A percentile compares a stretch with the other conserved stretches of the same genome.
These are phyloP conservation scores for Acer yangbiense DNA, from an alignment of 345 rosid genomes.

Conservation along the genomic window DNA sequence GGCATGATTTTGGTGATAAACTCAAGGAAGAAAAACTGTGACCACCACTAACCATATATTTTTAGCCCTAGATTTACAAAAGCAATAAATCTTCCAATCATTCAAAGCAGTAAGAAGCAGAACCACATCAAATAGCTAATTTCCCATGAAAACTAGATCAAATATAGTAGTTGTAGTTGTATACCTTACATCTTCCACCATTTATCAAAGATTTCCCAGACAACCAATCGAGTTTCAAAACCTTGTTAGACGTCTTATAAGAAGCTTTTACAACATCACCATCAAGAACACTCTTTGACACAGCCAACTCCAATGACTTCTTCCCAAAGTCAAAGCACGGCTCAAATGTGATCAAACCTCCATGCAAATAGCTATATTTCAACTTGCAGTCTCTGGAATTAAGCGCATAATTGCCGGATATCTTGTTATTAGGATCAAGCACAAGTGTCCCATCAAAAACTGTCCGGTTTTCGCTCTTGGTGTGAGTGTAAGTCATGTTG, in stretches of 20 bases:
- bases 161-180: not conserved
- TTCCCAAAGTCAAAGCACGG: constrained; percentile 38
- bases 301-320: constrained; percentile 40
- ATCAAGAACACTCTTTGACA: constrained; percentile 32
- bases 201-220: constrained; percentile 24
- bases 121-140: not conserved
- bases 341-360: constrained; percentile 31
- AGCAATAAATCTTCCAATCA: not conserved
- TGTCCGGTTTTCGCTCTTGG: constrained; percentile 24
- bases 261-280: constrained; percentile 35
- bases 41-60: not conserved
- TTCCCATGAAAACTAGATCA: not conserved
- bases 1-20: not conserved
- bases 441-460: constrained; percentile 35
- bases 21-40: not conserved
- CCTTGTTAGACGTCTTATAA: constrained; percentile 25
- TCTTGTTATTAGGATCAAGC: constrained; percentile 29
- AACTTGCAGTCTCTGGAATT: constrained; percentile 32
- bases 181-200: constrained; percentile 40
- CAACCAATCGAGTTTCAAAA: constrained; percentile 34
- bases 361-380: constrained; percentile 32
- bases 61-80: not conserved
- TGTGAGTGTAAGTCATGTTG: constrained; percentile 36
- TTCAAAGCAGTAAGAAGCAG: not conserved
- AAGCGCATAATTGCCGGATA: constrained; percentile 31